These are phyloP conservation scores for Fusarium pseudoanthophilum DNA, from an alignment of 2,329 filamentous ascomycete species.

Conservation along the genomic window DNA sequence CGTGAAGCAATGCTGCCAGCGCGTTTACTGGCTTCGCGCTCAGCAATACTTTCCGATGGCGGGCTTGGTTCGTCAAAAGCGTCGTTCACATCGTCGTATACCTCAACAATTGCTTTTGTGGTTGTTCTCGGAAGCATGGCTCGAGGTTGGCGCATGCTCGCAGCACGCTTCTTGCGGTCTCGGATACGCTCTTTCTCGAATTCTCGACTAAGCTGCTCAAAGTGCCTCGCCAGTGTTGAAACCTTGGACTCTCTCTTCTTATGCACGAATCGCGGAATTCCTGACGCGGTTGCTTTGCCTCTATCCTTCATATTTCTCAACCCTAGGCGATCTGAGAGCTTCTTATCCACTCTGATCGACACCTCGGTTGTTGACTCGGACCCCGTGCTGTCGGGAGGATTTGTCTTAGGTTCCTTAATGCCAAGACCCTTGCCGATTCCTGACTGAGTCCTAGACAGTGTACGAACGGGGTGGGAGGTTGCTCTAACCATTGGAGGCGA, in stretches of 20 bases:
- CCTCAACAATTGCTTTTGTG: constrained; percentile 95
- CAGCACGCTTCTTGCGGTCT: constrained; percentile 83
- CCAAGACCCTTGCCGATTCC: constrained; percentile 55
- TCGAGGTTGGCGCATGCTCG: constrained; percentile 77
- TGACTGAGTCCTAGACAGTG: constrained; percentile 59
- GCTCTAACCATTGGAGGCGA: constrained; percentile 66
- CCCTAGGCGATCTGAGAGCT: constrained; percentile 77
- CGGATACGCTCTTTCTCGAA: constrained; percentile 94
- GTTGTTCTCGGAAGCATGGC: constrained; percentile 87
- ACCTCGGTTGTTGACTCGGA: constrained; percentile 50
- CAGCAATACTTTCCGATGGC: constrained; percentile 57
- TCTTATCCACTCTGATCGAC: constrained; percentile 72
- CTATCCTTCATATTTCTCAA: constrained; percentile 71
- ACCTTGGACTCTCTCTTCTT: constrained; percentile 82
- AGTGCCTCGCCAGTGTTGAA: constrained; percentile 91
- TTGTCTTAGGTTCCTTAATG: constrained; percentile 49
- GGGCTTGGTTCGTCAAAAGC: constrained; percentile 82
- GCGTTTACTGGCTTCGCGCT: constrained; percentile 49
- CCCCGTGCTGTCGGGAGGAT: constrained; percentile 34
- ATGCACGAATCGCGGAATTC: constrained; percentile 88
- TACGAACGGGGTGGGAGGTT: constrained; percentile 62
- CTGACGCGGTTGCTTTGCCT: constrained; percentile 70
- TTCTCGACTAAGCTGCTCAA: constrained; percentile 95
- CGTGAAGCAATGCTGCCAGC: constrained; percentile 39
- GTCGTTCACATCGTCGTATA: constrained; percentile 93